These are phyloP conservation scores for Lyophyllum shimeji DNA, from an alignment of 768 basidiomycete genomes.

Conservation along the genomic window DNA sequence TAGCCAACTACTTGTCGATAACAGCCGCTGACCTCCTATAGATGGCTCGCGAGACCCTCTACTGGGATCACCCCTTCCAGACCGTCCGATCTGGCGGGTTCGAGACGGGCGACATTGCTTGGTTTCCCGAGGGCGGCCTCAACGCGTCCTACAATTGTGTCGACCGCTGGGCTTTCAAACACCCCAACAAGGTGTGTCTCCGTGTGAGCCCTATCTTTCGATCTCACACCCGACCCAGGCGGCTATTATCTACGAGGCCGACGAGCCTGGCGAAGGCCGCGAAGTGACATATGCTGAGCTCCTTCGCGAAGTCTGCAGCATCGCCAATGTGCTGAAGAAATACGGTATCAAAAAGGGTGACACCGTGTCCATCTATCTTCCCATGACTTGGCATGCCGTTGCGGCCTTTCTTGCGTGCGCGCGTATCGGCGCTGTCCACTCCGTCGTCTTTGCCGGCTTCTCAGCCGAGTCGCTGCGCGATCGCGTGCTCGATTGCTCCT, in stretches of 20 bases:
- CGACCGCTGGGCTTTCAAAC: constrained; percentile 90
- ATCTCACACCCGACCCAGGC: constrained; percentile 42
- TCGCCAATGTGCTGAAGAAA: constrained; percentile 90
- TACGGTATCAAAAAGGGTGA: constrained; percentile 95
- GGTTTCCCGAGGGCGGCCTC: constrained; percentile 95
- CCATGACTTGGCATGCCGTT: constrained; percentile 94
- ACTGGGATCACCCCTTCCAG: constrained; percentile 90
- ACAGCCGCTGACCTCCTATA: constrained; percentile 21
- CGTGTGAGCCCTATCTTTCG: neutral
- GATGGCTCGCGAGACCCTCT: constrained; percentile 72
- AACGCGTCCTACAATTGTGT: constrained; percentile 98
- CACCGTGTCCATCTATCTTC: constrained; percentile 89
- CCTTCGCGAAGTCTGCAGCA: constrained; percentile 80
- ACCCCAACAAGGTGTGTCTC: constrained; percentile 70
- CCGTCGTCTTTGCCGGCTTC: constrained; percentile 97
- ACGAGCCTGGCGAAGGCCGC: constrained; percentile 82
- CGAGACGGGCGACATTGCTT: constrained; percentile 81
- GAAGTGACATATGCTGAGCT: constrained; percentile 83
- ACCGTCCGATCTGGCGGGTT: constrained; percentile 85
- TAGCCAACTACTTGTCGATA: neutral
- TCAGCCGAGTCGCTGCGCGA: constrained; percentile 93
- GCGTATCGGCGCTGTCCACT: constrained; percentile 94
- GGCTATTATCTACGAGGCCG: constrained; percentile 98
- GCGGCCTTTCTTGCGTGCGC: constrained; percentile 98
- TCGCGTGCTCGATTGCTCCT: constrained; percentile 86